A percentile compares a stretch with the other conserved stretches of the same genome.
phyloP scores from a whole-genome alignment of 192 early-diverging fungal species.

The Spizellomyces punctatus region DNA sequence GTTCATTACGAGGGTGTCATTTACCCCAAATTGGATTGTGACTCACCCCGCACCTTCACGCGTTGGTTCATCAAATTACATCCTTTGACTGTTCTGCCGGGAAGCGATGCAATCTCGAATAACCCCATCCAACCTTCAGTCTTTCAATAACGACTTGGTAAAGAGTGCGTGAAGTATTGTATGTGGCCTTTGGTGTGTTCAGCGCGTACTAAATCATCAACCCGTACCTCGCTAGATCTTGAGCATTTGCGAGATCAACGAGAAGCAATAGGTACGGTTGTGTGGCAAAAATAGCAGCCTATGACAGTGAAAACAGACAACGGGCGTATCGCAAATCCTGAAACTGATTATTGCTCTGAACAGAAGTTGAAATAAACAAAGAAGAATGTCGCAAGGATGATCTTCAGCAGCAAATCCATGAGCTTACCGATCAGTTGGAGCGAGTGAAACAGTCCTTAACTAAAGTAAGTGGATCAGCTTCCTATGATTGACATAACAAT shows the following conservation, averaged over 20 bases:
- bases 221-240: background rate
- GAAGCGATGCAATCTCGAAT: slow-evolving; percentile 17
- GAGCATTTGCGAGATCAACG: slow-evolving; percentile 12
- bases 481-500: no score
- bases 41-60: no score
- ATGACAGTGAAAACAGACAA: no score
- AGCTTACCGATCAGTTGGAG: slow-evolving; percentile 11
- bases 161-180: slow-evolving; percentile 6
- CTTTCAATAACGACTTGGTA: slow-evolving; percentile 36
- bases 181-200: background rate
- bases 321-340: no score
- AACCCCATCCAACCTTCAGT: slow-evolving; percentile 27
- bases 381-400: slow-evolving; percentile 7
- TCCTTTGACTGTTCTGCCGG: background rate
- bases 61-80: no score
- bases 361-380: slow-evolving; percentile 15
- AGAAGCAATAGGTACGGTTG: slow-evolving; percentile 4
- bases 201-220: background rate
- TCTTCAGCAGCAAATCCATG: slow-evolving; percentile 7
- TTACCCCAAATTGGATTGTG: no score
- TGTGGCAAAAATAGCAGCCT: no score
- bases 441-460: slow-evolving; percentile 1
- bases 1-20: no score
- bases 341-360: no score
- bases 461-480: background rate